Conservation (phyloP, 148 eudicot genomes). For the Silene uniflora region DNA sequence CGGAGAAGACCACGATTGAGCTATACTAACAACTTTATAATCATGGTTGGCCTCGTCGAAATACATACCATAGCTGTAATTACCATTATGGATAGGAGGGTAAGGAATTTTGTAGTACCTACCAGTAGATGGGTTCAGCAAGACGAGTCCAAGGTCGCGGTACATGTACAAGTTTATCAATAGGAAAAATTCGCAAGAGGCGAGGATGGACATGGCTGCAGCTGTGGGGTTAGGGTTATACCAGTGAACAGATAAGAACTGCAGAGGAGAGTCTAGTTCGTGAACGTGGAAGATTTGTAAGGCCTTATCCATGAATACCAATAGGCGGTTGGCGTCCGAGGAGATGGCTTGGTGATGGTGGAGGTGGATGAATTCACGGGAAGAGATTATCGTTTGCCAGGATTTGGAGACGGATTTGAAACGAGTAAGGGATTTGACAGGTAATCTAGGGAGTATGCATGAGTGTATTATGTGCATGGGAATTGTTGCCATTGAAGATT, state of each 20-base stretch:
- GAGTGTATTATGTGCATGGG: background rate
- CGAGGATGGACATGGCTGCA: no score
- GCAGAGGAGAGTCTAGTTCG: background rate
- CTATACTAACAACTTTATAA: no score
- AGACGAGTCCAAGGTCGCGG: background rate
- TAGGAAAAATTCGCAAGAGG: background rate
- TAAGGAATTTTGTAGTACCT: background rate
- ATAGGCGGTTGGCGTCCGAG: background rate
- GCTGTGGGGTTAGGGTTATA: background rate
- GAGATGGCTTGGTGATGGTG: background rate
- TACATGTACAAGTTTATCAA: background rate
- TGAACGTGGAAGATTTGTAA: background rate
- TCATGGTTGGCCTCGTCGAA: no score
- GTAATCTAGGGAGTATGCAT: background rate
- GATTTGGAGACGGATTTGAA: no score
- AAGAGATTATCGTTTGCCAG: background rate
- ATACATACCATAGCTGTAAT: background rate
- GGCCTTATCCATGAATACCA: no score
- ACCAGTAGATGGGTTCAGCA: background rate
- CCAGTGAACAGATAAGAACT: background rate
- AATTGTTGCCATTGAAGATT: background rate
- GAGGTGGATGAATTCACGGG: background rate
- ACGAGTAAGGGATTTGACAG: background rate
- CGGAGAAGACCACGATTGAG: no score
- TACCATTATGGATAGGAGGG: no score